Base-by-base conservation (phyloP, 345 rosid species). In the Boechera divaricarpa region DNA sequence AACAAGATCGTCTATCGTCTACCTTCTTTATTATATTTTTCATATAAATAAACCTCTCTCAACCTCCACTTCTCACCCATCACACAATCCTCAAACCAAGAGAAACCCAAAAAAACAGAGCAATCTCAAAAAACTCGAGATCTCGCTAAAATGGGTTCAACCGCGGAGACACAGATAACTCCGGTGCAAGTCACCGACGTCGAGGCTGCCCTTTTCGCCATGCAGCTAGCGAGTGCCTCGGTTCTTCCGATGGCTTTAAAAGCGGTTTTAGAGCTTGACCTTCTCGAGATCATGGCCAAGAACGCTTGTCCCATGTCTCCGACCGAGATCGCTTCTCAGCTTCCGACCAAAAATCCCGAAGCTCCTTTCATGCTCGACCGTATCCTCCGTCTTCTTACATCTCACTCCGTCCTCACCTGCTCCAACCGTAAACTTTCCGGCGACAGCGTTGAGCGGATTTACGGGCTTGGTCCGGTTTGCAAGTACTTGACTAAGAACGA, bases 191-290 rank as follows among this genome's bases (percentile, higher is more conserved):
- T 89, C n/a, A 77, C 86, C 8, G 96, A 94, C 26, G 93, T 89
- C 45, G 97, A 94, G 71, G 90, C 89, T 0, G 80, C 80, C 70
- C 87, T 85, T 45, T 90, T 86, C 58, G 94, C 96, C 61, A 85
- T 91, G 85, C 96, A 90, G 48, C 83, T 94, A 38, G 76, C 87
- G 3, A 85, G 97, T 16, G 89, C 87, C 12, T 91, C 97, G 1
- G 92, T 89, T 42, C 88, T 92, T 6, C 97, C 98, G 0, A 94
- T 92, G 97, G 88, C 84, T 58, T 91, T 94, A 39, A 91, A 90
- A 79, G n/a, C 98, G 1, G 95, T 97, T 69, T 60, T 94, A 3
- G 98, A 94, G 59, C 97, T 94, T 0, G 97, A 90, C 77, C 81
- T 94, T 28, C 91, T 92, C 7, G 95, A 94, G 82, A 89, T 94